Evolutionary conservation across 345 rosid genomes (phyloP), one percentile per base, ranked within the genome.

Genomic region (Limnanthes douglasii): DNA sequence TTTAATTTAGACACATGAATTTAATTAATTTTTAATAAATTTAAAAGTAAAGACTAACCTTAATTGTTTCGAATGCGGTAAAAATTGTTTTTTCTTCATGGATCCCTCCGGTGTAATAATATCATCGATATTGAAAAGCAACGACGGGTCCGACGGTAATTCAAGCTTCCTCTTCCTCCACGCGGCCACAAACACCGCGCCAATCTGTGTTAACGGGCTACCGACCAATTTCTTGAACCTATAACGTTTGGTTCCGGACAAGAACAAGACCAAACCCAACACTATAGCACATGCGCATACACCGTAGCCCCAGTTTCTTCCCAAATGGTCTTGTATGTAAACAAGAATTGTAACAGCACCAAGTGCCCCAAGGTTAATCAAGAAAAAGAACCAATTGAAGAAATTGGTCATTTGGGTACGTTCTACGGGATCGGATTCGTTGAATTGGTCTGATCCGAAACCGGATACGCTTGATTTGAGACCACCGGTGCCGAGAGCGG

Each of bases 381-480:
- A 60, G 63, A 90, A 90, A 56, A 84, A 90, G 79, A 90, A 84
- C 75, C 98, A 86, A 45, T 73, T 75, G 61, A 90, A 90, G 68
- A 90, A 90, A 18, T 59, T 51, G 21, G 48, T 47, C 98, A 90
- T 90, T 35, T 70, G 77, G 21, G 64, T 48, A 15, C 48, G 51
- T 56, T 90, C 98, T 15, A 45, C 46, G 2, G 53, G 60, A 49
- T 90, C 79, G 0, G 67, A 56, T 5, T 90, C 98, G 27, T 83
- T 84, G 52, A 90, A 90, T 18, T 90, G 98, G 54, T 90, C 98
- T 0, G 98, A 90, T 0, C 92, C 95, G 21, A 90, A 90, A 2
- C 98, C 98, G 0, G 98, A 90, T 1, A 90, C 94, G 37, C 98
- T 90, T 11, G 98, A 83, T 56, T 90, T 90, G 29, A 90, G 67